Conservation (phyloP, 805 yeast species). For the Yarrowia sp. region DNA sequence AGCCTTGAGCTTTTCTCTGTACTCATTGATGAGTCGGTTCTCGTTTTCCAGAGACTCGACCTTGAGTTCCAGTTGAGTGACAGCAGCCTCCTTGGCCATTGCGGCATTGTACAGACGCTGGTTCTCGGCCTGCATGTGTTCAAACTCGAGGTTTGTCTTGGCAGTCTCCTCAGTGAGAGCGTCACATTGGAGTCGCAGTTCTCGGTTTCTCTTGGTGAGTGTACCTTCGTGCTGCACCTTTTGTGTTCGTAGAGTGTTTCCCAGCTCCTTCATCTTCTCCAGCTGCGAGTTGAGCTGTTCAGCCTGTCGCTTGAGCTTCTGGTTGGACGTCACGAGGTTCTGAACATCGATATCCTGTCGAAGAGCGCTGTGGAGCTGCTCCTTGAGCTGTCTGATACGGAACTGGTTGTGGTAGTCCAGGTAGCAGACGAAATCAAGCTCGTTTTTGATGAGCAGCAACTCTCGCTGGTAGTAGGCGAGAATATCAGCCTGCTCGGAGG, state of each 20-base stretch:
- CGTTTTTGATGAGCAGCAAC: conserved; percentile 62
- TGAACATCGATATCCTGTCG: conserved; percentile 48
- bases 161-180: conserved; percentile 44
- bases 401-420: conserved; percentile 57
- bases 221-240: conserved; percentile 51
- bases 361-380: conserved; percentile 47
- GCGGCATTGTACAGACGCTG: conserved; percentile 49
- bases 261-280: conserved; percentile 48
- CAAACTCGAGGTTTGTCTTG: conserved; percentile 45
- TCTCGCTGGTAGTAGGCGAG: conserved; percentile 64
- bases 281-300: conserved; percentile 47
- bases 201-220: conserved; percentile 49
- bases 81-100: conserved; percentile 46
- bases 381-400: conserved; percentile 50
- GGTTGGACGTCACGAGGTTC: conserved; percentile 47
- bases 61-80: conserved; percentile 45
- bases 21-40: conserved; percentile 9
- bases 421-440: conserved; percentile 65
- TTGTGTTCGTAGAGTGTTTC: conserved; percentile 49
- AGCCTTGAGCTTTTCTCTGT: conserved; percentile 19
- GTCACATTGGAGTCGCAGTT: conserved; percentile 45
- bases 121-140: conserved; percentile 47
- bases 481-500: conserved; percentile 29
- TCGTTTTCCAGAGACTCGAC: conserved; percentile 21
- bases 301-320: conserved; percentile 46